These are phyloP conservation scores for Colletotrichum zoysiae DNA, from an alignment of 2,329 filamentous ascomycete genomes.

Conservation along the genomic window DNA sequence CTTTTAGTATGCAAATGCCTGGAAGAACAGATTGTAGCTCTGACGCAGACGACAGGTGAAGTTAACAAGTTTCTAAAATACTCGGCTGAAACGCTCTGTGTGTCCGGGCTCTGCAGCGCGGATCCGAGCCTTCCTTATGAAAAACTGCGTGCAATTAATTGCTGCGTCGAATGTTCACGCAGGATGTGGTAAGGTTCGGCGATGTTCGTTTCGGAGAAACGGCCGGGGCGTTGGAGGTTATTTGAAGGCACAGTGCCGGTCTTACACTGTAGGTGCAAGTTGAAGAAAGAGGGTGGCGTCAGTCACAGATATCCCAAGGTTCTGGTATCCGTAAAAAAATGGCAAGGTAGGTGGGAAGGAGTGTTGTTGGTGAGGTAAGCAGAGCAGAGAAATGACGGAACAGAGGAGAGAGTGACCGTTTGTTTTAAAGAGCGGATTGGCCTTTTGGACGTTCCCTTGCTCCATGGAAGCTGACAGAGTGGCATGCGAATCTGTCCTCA, in stretches of 20 bases:
- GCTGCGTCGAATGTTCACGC: constrained; percentile 20
- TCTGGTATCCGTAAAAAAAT: constrained; percentile 6
- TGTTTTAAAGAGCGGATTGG: constrained; percentile 17
- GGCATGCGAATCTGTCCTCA: constrained; percentile 38
- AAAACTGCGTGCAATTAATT: constrained; percentile 16
- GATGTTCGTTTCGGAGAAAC: constrained; percentile 36
- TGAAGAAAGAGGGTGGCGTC: constrained; percentile 13
- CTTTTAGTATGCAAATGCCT: constrained; percentile 14
- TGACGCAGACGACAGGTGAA: constrained; percentile 4
- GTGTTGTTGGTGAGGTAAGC: neutral
- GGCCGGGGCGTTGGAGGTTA: constrained; percentile 33
- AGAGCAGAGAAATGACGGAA: constrained; percentile 8
- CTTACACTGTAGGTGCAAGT: constrained; percentile 11
- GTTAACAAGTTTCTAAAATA: constrained; percentile 38
- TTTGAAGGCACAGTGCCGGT: constrained; percentile 19
- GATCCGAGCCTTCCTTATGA: constrained; percentile 2
- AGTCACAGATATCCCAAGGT: neutral
- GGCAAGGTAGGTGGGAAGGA: constrained; percentile 6
- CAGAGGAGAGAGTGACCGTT: neutral
- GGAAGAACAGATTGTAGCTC: constrained; percentile 16
- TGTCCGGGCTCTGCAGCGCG: constrained; percentile 25
- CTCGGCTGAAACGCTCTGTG: constrained; percentile 34
- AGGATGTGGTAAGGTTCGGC: constrained; percentile 19
- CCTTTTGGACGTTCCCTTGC: constrained; percentile 23
- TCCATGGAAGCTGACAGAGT: constrained; percentile 20